Conservation (phyloP, 106 monocot genomes). For the Hemerocallis citrina region DNA sequence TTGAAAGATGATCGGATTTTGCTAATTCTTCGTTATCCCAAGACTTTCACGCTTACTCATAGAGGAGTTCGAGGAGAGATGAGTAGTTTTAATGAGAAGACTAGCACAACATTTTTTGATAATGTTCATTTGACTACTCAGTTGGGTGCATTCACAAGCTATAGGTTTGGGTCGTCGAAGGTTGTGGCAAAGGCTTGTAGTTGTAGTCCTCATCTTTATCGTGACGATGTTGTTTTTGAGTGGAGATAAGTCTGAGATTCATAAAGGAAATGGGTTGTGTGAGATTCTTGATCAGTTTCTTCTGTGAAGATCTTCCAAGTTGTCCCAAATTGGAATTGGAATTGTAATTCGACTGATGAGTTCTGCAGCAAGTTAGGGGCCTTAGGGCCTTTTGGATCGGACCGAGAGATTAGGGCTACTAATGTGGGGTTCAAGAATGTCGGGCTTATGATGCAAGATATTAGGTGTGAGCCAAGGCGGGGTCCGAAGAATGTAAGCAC, state of each 20-base stretch:
- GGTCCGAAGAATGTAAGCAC: conserved; percentile 1
- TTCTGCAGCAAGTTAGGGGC: conserved; percentile 45
- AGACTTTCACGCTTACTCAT: conserved; percentile 31
- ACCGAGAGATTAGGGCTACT: conserved; percentile 19
- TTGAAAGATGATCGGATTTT: conserved; percentile 37
- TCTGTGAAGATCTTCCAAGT: conserved; percentile 22
- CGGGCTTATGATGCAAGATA: conserved; percentile 46
- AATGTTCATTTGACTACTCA: conserved; percentile 32
- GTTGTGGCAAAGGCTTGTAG: conserved; percentile 39
- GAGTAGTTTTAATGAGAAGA: conserved; percentile 29
- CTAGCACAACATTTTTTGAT: conserved; percentile 37
- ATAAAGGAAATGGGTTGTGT: conserved; percentile 38
- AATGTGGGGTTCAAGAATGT: conserved; percentile 29
- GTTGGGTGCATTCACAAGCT: conserved; percentile 40
- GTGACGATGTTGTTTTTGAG: conserved; percentile 17
- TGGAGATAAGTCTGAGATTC: conserved; percentile 12
- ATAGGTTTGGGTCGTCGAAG: conserved; percentile 42
- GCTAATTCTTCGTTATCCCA: conserved; percentile 41
- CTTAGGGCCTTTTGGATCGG: conserved; percentile 51
- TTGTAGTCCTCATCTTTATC: conserved; percentile 40
- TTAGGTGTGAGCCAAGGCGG: conserved; percentile 39
- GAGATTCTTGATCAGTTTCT: conserved; percentile 35
- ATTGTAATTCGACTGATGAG: conserved; percentile 46
- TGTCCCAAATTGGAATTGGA: conserved; percentile 59
- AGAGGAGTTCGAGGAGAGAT: conserved; percentile 42